Percentiles rank a stretch among this genome's conserved stretches.
Conservation (phyloP, 148 eudicot species). For the Amaranthus hypochondriacus region DNA sequence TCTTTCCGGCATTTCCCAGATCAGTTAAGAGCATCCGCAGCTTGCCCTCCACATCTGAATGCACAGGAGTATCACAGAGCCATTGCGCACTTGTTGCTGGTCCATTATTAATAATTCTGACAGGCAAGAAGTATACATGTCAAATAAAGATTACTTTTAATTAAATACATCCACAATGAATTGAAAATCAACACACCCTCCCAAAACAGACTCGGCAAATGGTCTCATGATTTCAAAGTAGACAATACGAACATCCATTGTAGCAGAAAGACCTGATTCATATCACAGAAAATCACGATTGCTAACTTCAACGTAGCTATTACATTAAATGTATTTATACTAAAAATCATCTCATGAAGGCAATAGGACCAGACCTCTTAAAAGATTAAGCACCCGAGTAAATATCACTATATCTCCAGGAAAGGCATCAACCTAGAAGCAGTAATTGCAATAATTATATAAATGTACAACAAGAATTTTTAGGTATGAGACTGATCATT, state of each 20-base stretch:
- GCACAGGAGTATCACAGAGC: conserved; percentile 69
- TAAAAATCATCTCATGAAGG: background rate
- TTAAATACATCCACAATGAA: background rate
- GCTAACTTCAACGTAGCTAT: background rate
- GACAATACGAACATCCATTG: conserved; percentile 66
- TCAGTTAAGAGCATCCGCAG: conserved; percentile 69
- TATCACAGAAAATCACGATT: conserved; percentile 1
- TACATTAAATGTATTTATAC: background rate
- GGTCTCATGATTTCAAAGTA: conserved; percentile 96
- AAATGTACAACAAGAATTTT: background rate
- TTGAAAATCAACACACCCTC: conserved; percentile 47
- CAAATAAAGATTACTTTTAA: conserved; percentile 18
- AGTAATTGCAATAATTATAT: conserved; percentile 17
- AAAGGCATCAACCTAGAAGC: conserved; percentile 88
- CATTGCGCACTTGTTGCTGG: conserved; percentile 62
- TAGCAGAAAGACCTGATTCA: conserved; percentile 81
- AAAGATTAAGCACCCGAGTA: conserved; percentile 85
- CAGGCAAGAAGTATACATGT: conserved; percentile 21
- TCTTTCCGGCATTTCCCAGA: conserved; percentile 72
- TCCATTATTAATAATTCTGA: conserved; percentile 69
- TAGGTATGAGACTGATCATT: background rate
- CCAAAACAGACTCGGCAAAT: conserved; percentile 96
- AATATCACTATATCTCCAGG: conserved; percentile 98
- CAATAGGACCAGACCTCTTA: conserved; percentile 60
- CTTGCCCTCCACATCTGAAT: conserved; percentile 80